Evolutionary conservation across 495 filamentous ascomycete species (phyloP).

Genomic region (Penicillium bialowiezense): DNA sequence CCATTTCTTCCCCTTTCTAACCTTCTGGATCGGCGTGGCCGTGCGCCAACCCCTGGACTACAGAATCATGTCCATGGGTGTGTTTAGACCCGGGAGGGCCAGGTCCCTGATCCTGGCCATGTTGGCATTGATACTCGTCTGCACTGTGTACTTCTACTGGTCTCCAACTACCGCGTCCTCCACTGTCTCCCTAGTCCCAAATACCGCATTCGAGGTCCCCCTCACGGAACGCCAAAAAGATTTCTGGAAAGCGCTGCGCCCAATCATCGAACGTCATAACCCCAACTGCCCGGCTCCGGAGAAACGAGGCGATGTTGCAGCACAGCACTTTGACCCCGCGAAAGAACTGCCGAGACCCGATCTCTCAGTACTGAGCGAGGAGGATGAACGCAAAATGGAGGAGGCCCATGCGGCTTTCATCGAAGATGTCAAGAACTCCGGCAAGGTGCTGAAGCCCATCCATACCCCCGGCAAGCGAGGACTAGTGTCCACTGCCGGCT

Average conservation of each 20-base stretch:
- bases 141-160: constrained; percentile 33
- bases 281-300: constrained; percentile 28
- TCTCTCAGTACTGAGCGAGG: constrained; percentile 30
- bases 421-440: constrained; percentile 25
- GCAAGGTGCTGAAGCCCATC: constrained; percentile 34
- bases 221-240: constrained; percentile 30
- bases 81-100: constrained; percentile 31
- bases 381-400: constrained; percentile 33
- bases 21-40: constrained; percentile 17
- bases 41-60: constrained; percentile 15
- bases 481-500: constrained; percentile 52
- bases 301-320: constrained; percentile 15
- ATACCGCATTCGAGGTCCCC: constrained; percentile 33
- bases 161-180: constrained; percentile 23
- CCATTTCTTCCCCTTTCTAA: not conserved
- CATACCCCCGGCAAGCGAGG: constrained; percentile 49
- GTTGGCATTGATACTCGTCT: constrained; percentile 26
- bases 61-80: constrained; percentile 15
- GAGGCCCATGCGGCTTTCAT: constrained; percentile 45
- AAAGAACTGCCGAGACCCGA: constrained; percentile 32
- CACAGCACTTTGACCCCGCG: constrained; percentile 33
- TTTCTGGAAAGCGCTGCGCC: constrained; percentile 34
- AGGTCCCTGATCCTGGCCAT: constrained; percentile 27
- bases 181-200: constrained; percentile 29
- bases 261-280: constrained; percentile 28